phyloP scores from a whole-genome alignment of 2,329 filamentous ascomycete genomes.

The Scortechinia acanthostroma region DNA sequence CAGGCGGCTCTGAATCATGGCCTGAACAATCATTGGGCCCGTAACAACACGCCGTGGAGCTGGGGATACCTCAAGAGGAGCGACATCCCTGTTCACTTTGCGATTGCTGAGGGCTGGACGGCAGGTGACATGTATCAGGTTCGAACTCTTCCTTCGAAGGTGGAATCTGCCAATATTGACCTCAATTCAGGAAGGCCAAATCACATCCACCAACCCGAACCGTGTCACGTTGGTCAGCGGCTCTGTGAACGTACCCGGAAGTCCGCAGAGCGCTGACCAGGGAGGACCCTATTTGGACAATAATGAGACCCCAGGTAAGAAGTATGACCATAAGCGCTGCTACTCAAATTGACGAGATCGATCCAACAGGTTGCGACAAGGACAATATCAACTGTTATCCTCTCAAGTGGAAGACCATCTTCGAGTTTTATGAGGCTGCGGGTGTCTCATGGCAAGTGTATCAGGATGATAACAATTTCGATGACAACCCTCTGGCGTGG shows the following conservation, averaged over 20 bases:
- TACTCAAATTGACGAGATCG: no score
- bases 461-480: constrained; percentile 33
- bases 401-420: constrained; percentile 34
- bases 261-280: constrained; percentile 27
- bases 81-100: constrained; percentile 45
- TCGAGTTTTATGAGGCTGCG: constrained; percentile 28
- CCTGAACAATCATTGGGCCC: constrained; percentile 42
- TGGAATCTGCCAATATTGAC: constrained; percentile 29
- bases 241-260: constrained; percentile 39
- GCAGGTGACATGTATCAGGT: constrained; percentile 44
- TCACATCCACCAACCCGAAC: constrained; percentile 43
- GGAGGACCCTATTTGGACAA: constrained; percentile 40
- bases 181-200: constrained; percentile 33
- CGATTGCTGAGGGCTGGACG: constrained; percentile 43
- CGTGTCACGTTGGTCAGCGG: constrained; percentile 40
- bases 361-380: constrained; percentile 19
- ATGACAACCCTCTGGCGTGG: constrained; percentile 37
- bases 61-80: constrained; percentile 39
- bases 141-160: constrained; percentile 10
- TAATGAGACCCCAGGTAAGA: constrained; percentile 34
- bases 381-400: constrained; percentile 32
- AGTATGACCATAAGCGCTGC: no score
- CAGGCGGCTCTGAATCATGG: constrained; percentile 40
- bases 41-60: constrained; percentile 42
- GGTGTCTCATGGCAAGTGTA: constrained; percentile 34